Evolutionary conservation across 208 protist species (phyloP).

Genomic region (Entamoeba moshkovskii): DNA sequence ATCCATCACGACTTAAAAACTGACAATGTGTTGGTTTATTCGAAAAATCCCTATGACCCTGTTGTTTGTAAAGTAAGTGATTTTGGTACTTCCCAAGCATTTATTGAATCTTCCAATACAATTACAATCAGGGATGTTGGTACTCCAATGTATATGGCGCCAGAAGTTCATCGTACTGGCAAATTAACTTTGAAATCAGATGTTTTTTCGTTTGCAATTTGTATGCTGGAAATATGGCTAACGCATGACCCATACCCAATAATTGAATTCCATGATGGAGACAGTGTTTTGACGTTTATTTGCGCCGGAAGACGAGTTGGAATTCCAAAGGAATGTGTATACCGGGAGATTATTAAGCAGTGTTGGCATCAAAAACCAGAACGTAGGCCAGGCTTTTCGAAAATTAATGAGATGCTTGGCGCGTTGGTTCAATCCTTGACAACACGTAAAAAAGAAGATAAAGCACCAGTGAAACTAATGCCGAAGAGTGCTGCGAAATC

Average conservation of each 20-base stretch:
- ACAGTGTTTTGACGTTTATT: neutral
- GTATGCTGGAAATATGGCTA: constrained; percentile 5
- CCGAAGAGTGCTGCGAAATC: no score
- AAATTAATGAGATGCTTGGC: neutral
- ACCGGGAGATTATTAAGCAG: neutral
- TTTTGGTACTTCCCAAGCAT: neutral
- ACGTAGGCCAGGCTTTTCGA: neutral
- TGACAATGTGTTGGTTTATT: neutral
- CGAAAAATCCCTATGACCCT: neutral
- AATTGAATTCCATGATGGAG: neutral
- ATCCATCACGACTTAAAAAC: neutral
- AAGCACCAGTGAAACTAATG: neutral
- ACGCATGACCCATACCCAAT: neutral
- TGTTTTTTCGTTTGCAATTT: neutral
- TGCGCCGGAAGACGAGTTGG: neutral
- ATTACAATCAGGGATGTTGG: neutral
- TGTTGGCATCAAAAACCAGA: neutral
- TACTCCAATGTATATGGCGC: neutral
- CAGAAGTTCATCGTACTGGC: neutral
- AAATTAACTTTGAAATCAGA: neutral
- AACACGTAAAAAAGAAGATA: neutral
- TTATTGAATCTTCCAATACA: neutral
- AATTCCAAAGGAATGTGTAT: neutral
- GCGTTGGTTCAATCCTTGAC: neutral
- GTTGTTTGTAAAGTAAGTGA: neutral